phyloP scores from a whole-genome alignment of 2,329 filamentous ascomycete genomes.

The Emergomyces pasteurianus region DNA sequence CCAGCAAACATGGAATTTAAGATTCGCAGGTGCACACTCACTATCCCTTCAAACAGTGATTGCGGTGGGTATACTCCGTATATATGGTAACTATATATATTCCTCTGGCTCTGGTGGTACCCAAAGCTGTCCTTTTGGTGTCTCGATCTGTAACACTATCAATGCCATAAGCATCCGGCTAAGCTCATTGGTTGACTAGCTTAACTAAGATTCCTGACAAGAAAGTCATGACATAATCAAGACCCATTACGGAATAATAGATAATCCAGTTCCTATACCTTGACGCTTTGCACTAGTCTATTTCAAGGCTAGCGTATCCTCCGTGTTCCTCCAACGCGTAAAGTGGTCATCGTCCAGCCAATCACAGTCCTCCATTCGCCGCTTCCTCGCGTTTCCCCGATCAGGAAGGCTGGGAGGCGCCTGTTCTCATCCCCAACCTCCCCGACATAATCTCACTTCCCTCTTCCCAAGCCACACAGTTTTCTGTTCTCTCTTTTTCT shows the following conservation, averaged over 20 bases:
- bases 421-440: not conserved
- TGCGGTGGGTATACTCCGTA: too few relatives aligned
- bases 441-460: not conserved
- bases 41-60: not conserved
- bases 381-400: slow-evolving; percentile 1
- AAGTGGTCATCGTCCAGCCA: not conserved
- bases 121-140: not conserved
- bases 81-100: too few relatives aligned
- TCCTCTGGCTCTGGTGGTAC: too few relatives aligned
- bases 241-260: not conserved
- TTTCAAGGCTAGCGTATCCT: slow-evolving; percentile 2
- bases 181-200: too few relatives aligned
- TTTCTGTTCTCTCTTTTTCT: not conserved
- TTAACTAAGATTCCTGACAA: too few relatives aligned
- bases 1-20: not conserved
- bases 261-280: too few relatives aligned
- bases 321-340: slow-evolving; percentile 6
- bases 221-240: slow-evolving; percentile 6
- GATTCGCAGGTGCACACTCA: not conserved
- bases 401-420: not conserved
- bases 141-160: too few relatives aligned
- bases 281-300: slow-evolving; percentile 7
- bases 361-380: not conserved
- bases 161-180: too few relatives aligned
- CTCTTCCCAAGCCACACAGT: not conserved